These are phyloP conservation scores for Pontederia paniculata DNA, from an alignment of 176 grass and related monocot genomes.

Conservation along the genomic window DNA sequence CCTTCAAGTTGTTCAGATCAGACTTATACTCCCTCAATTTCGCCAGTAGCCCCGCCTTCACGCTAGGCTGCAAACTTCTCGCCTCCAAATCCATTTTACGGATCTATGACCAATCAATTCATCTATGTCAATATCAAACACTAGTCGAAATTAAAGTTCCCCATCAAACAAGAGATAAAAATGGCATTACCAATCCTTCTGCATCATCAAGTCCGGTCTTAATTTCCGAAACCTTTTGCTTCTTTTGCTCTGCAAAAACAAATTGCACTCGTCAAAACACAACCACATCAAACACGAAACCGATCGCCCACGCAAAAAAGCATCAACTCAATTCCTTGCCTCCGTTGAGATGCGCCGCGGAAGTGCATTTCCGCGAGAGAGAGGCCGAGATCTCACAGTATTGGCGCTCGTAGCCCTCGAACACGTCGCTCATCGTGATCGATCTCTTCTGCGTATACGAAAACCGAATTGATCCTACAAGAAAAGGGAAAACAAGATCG, in stretches of 20 bases:
- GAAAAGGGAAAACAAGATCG: no score
- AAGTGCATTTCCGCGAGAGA: no score
- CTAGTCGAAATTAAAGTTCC: not conserved
- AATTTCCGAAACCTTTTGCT: slow-evolving; percentile 75
- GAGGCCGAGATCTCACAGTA: no score
- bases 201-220: slow-evolving; percentile 69
- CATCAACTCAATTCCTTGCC: no score
- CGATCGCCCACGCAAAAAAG: no score
- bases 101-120: slow-evolving; percentile 27
- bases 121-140: not conserved
- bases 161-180: not conserved
- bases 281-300: no score
- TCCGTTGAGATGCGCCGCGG: no score
- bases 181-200: slow-evolving; percentile 56
- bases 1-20: slow-evolving; percentile 73
- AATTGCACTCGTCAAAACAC: no score
- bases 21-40: slow-evolving; percentile 95
- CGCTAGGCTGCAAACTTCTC: slow-evolving; percentile 64
- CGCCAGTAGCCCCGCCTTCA: slow-evolving; percentile 65
- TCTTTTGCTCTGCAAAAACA: slow-evolving; percentile 61
- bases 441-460: no score
- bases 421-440: no score
- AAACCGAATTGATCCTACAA: no score
- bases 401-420: no score
- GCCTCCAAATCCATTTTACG: slow-evolving; percentile 95